Conservation (phyloP, 2,329 filamentous ascomycete genomes). For the Ophioceras dolichostomum region DNA sequence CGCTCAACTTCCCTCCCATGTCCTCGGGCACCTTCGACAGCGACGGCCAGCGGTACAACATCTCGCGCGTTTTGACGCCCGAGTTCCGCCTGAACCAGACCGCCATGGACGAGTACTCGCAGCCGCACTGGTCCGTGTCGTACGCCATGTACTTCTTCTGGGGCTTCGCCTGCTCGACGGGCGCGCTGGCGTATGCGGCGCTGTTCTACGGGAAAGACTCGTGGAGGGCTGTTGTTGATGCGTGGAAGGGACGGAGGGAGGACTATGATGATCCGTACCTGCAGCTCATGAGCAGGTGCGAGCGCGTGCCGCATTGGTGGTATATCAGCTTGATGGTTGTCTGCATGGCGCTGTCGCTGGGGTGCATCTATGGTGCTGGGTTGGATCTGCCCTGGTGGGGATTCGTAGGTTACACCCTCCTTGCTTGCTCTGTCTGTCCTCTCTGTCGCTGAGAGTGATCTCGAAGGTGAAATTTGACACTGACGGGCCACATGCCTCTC, state of each 20-base stretch:
- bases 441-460: too few relatives aligned
- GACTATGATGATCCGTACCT: slow-evolving; percentile 18
- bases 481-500: too few relatives aligned
- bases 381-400: slow-evolving; percentile 19
- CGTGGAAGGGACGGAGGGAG: slow-evolving; percentile 5
- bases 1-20: slow-evolving; percentile 11
- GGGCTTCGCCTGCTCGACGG: slow-evolving; percentile 19
- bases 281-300: slow-evolving; percentile 14
- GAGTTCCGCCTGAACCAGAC: slow-evolving; percentile 15
- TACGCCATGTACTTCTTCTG: slow-evolving; percentile 20
- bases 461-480: too few relatives aligned
- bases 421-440: too few relatives aligned
- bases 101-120: slow-evolving; percentile 14
- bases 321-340: slow-evolving; percentile 13
- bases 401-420: too few relatives aligned
- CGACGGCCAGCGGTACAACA: slow-evolving; percentile 14
- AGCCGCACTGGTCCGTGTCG: slow-evolving; percentile 14
- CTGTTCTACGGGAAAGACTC: slow-evolving; percentile 12
- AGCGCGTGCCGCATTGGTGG: slow-evolving; percentile 18
- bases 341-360: slow-evolving; percentile 14
- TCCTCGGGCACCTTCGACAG: slow-evolving; percentile 13
- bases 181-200: slow-evolving; percentile 14
- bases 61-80: slow-evolving; percentile 12
- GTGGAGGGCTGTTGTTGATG: slow-evolving; percentile 2
- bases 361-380: slow-evolving; percentile 13